phyloP scores from a whole-genome alignment of 306 rosid species.

The Mimosa bimucronata region DNA sequence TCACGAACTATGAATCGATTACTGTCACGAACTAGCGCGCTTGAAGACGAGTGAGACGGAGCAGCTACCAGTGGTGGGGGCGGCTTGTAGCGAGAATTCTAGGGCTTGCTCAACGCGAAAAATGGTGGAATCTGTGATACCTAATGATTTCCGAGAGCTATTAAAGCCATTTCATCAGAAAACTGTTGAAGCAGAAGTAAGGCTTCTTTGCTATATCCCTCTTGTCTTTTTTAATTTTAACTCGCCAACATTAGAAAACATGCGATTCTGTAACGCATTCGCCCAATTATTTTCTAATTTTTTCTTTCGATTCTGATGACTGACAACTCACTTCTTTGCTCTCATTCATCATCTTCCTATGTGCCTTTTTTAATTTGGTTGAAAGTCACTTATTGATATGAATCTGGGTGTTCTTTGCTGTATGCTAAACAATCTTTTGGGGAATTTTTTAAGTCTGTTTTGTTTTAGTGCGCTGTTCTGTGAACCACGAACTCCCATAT shows the following conservation, averaged over 20 bases:
- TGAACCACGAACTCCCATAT: neutral
- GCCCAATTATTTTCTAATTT: neutral
- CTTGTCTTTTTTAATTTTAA: neutral
- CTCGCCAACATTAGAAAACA: neutral
- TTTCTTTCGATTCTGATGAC: neutral
- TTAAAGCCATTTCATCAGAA: constrained; percentile 74
- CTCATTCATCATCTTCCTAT: neutral
- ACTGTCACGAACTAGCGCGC: too few species aligned
- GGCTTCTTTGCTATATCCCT: neutral
- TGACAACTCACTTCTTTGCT: neutral
- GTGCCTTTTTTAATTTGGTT: neutral
- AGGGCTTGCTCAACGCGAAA: neutral
- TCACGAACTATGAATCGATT: too few species aligned
- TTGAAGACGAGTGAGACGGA: too few species aligned
- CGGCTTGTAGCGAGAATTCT: neutral
- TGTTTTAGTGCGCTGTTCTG: neutral
- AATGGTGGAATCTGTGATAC: constrained; percentile 60
- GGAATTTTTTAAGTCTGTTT: neutral
- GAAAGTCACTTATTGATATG: neutral
- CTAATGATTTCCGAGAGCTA: constrained; percentile 38
- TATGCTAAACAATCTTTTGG: neutral
- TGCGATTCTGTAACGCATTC: neutral
- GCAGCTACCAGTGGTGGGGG: neutral
- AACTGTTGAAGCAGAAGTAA: constrained; percentile 85
- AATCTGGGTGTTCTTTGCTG: neutral